Evolutionary conservation across 257 asterid genomes (phyloP), one percentile per base, ranked within the genome.

Genomic region (Nicotiana benthamiana): DNA sequence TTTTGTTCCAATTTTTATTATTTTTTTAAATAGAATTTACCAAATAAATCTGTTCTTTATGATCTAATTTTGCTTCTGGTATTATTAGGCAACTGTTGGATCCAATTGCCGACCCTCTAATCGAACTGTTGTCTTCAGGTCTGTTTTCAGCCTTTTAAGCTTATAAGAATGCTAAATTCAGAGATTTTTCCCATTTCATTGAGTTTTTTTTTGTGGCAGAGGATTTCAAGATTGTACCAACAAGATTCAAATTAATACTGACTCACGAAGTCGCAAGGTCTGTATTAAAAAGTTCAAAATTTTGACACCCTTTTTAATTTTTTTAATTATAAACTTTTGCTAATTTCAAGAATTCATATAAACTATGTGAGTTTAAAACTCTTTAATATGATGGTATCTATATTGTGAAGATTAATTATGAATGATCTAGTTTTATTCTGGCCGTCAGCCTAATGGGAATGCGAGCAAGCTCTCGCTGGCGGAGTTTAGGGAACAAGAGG

Each of bases 81-180:
- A 24, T 72, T 5, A 24, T 72, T 89, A 95, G 98, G 97, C 97
- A 53, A 93, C 99, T 27, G 90, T 93, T 75, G 84, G 92, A 86
- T 83, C 90, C 20, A 87, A 81, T 59, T 87, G 91, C 57, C 90
- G 84, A 46, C 98, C 99, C 70, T 90, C 95, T 28, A 95, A 95
- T 86, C 98, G 99, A 54, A 92, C 99, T n/a, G 99, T 95, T 65
- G 99, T 95, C 81, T 95, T 91, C 92, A 89, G 98, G 97, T 92
- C 32, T 63, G 53, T 40, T 34, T 60, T 11, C 9, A 18, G 4
- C 59, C 51, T 1, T 34, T 34, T 54, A n/a, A 28, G 16, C 22
- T 7, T 75, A 28, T 46, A 6, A 56, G 17, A 4, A 34, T 16
- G 40, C 26, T 18, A 15, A 68, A 54, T 74, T 57, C 60, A 34